Evolutionary conservation across 176 grass and related monocot genomes (phyloP).

Genomic region (Zea luxurians): DNA sequence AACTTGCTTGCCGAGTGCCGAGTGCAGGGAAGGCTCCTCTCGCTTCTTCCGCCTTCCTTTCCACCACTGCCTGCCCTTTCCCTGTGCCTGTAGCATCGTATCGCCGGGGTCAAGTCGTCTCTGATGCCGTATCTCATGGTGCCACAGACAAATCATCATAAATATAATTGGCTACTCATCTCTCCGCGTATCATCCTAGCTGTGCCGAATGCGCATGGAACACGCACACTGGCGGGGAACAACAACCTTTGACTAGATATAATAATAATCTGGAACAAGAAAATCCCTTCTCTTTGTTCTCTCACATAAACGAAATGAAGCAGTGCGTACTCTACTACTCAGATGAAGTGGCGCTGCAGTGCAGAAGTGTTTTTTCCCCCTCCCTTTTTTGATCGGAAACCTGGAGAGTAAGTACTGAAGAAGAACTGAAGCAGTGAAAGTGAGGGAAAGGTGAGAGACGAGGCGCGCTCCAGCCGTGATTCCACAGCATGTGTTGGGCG

Average conservation of each 20-base stretch:
- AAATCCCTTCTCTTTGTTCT: no score
- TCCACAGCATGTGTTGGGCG: slow-evolving; percentile 10
- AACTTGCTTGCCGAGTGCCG: background rate
- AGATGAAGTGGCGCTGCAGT: background rate
- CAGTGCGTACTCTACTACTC: no score
- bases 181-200: background rate
- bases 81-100: background rate
- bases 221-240: no score
- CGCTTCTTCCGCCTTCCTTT: background rate
- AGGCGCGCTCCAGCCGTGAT: slow-evolving; percentile 12
- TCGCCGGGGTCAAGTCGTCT: background rate
- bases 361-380: background rate
- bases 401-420: background rate
- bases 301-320: no score
- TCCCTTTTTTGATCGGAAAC: background rate
- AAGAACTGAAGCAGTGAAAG: background rate
- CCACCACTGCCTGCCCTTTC: background rate
- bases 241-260: no score
- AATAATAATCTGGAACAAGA: no score
- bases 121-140: background rate
- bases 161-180: background rate
- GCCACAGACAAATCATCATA: no score
- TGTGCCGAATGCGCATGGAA: background rate
- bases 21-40: no score
- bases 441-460: no score